phyloP scores from a whole-genome alignment of 2,329 filamentous ascomycete species.

The Dissoconium aciculare region DNA sequence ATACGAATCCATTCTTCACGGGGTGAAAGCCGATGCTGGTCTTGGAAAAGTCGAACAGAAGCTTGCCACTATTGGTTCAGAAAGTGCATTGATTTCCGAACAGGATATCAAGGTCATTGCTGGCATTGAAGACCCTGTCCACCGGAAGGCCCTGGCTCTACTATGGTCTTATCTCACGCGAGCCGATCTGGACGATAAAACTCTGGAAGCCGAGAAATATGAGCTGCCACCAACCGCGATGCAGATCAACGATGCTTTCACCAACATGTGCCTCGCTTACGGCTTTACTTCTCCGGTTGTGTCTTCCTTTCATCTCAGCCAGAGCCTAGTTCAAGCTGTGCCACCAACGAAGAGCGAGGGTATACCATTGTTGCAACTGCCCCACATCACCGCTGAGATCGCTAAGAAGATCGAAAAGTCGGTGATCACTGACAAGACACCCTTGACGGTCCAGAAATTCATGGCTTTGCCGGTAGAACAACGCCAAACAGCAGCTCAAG shows the following conservation, averaged over 20 bases:
- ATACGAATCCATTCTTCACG: constrained; percentile 60
- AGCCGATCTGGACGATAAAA: constrained; percentile 64
- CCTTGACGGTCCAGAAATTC: constrained; percentile 70
- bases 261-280: constrained; percentile 74
- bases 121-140: constrained; percentile 62
- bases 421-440: constrained; percentile 42
- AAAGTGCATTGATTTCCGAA: constrained; percentile 44
- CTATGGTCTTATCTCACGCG: constrained; percentile 93
- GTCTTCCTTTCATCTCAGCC: constrained; percentile 64
- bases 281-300: constrained; percentile 70
- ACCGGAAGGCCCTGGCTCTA: constrained; percentile 74
- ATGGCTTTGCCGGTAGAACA: constrained; percentile 68
- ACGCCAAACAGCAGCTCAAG: constrained; percentile 57
- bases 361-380: constrained; percentile 71
- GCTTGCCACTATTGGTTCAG: constrained; percentile 43
- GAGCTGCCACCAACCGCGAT: constrained; percentile 78
- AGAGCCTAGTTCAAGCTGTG: constrained; percentile 80
- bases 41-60: constrained; percentile 72
- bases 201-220: constrained; percentile 72
- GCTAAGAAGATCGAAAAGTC: constrained; percentile 46
- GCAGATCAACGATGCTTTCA: constrained; percentile 71
- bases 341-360: constrained; percentile 50
- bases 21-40: constrained; percentile 64
- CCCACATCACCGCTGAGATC: constrained; percentile 57
- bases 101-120: constrained; percentile 67